Base-by-base conservation (phyloP, 2,329 filamentous ascomycete species). In the Diatrype stigma region DNA sequence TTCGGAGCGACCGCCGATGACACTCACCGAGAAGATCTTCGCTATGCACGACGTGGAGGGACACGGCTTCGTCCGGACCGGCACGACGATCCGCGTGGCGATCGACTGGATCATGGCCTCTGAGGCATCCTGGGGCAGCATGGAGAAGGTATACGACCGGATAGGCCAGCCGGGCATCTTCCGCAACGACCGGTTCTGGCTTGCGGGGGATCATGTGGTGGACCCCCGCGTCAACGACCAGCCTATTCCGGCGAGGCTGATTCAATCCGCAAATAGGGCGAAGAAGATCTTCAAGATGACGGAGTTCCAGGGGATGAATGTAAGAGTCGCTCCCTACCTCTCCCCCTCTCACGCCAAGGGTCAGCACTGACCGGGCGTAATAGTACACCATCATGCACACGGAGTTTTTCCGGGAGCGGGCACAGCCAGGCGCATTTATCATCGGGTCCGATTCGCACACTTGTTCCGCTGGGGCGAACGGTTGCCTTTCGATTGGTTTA, bases 101-200 rank as follows among this genome's bases (percentile, higher is more conserved):
- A 67, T 77, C 1, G 73, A 77, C 53, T 77, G 74, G 73, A 66
- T 75, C 40, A 67, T 76, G 52, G 70, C 74, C 2, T 71, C 67
- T 3, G 74, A 77, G 50, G 60, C 68, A 1, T 70, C 67, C 7
- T 77, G 73, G 73, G 52, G 52, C 35, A 66, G 68, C 38, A 77
- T 77, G 73, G 64, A 69, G 30, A 59, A 59, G 37, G 71, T 68
- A 3, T 73, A 74, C 54, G 61, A 72, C 4, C 48, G 60, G 3
- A 57, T 78, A 7, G 70, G 72, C 3, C 55, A 60, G 12, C 72
- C 73, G 1, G 67, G 69, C 3, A 72, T 75, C n/a, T 76, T 69
- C 51, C 72, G 76, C 8, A 79, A 77, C 48, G 74, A 78, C 53
- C 63, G 75, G 0, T 71, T 79, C 55, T 78, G 75, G 76, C 65